Base-by-base conservation (phyloP, 23 red algal species). In the Gracilaria gracilis region DNA sequence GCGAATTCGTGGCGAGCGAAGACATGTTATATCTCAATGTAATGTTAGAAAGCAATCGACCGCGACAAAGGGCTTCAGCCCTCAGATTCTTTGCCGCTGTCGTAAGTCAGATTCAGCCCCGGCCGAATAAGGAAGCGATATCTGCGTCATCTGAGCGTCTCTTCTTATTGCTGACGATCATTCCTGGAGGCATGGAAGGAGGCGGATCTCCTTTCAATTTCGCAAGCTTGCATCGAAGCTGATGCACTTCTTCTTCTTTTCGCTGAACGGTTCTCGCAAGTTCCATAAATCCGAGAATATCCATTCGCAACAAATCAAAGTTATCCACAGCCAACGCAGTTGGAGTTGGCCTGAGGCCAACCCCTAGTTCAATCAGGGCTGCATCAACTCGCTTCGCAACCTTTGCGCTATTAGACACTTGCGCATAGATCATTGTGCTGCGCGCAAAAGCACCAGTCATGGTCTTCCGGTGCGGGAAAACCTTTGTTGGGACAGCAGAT, bases 241-340 rank as follows among this genome's bases (percentile, higher is more conserved):
- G 61, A 76, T 97, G 90, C 39, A 96, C 84, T 38, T 99, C 97
- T 62, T 95, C 94, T 78, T 99, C 97, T 80, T 99, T 99, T 36
- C 87, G 58, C 73, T 75, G 42, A 9, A 99, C 89, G 20, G 91
- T 80, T n/a, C 93, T 67, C 20, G 95, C 65, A 25, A 95, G 61
- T 62, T 99, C 97, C 53, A 99, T 66, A 51, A 88, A 85, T 51
- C 42, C 50, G 0, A 96, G 57, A 54, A 99, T 91, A 6, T 96
- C 97, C 82, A 88, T 87, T 42, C 97, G 80, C 8, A 99, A 66
- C 81, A 85, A 59, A 81, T 99, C 97, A 89, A 95, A 99, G 58
- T 85, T 92, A 55, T 99, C 97, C 23, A 95, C 90, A 11, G 96
- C 82, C 0, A 83, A 51, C 1, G 61, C 48, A 51, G 97, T 99